Evolutionary conservation across 2,329 filamentous ascomycete species (phyloP), one percentile per base, ranked within the genome.

Genomic region (Ascochyta pisi): DNA sequence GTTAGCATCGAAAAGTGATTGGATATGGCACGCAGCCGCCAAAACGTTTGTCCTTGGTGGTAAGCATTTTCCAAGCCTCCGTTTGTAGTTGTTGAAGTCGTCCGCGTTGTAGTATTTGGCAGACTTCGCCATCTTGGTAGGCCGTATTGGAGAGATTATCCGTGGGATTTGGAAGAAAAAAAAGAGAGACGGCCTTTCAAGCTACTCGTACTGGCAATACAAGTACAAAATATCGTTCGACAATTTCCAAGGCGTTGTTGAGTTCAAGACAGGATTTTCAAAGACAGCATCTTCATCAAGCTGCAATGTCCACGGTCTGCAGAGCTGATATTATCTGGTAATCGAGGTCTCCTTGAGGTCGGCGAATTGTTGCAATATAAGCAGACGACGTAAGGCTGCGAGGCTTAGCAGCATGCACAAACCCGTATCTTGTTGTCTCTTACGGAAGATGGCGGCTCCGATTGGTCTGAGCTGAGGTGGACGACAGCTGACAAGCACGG

Each of bases 1-100:
- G 39, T 73, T 73, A n/a, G 54, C 62, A 51, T 74, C 70, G 23
- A 75, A 65, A 7, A 75, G 24, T 29, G 58, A 54, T 29, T 66
- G 62, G 7, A 75, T 50, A 44, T 71, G 61, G 40, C 59, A 64
- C 10, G 67, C 67, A 1, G 73, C 71, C 6, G 67, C 68, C 16
- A 75, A 15, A 13, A 73, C 51, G 39, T 75, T 75, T 8, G 60
- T 48, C 33, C 54, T 54, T 22, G 69, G 70, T 29, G 65, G 70
- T 27, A 51, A 2, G 8, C 37, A 51, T 51, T 51, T 56, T 3
- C 59, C 63, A 40, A 64, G 62, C 38, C 58, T 60, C 27, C 45
- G 60, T 46, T 67, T 70, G 54, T 68, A 61, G 15, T 50, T 48
- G 41, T 60, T 62, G 52, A 63, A 67, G 5, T 68, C 66, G 9